Percentiles rank a stretch among this genome's conserved stretches.
phyloP scores from a whole-genome alignment of 2,329 filamentous ascomycete species.

The Chaetomium globosum region DNA sequence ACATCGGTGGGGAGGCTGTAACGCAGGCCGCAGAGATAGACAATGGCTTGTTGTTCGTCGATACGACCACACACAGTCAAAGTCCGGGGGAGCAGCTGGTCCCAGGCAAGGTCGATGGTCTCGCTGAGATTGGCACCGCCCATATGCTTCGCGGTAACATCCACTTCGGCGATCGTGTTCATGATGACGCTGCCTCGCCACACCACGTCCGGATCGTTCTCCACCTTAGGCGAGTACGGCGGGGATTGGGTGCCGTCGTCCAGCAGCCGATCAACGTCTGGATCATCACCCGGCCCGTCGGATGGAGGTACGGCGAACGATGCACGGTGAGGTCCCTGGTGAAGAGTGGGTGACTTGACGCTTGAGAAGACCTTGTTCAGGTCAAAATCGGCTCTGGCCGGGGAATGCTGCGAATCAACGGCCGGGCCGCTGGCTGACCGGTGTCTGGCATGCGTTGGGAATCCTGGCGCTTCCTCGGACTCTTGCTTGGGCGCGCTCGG shows the following conservation, averaged over 20 bases:
- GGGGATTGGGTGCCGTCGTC: constrained; percentile 79
- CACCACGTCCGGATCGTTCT: constrained; percentile 69
- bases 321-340: constrained; percentile 49
- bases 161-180: constrained; percentile 74
- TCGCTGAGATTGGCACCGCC: constrained; percentile 78
- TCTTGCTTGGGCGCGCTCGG: constrained; percentile 40
- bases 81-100: constrained; percentile 69
- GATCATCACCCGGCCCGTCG: constrained; percentile 70
- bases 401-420: constrained; percentile 57
- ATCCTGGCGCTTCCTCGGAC: constrained; percentile 29
- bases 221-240: constrained; percentile 75
- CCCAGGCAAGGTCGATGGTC: constrained; percentile 62
- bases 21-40: constrained; percentile 85
- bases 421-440: constrained; percentile 41
- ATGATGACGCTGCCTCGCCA: constrained; percentile 79
- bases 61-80: constrained; percentile 79
- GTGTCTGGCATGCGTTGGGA: constrained; percentile 35
- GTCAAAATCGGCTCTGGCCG: constrained; percentile 68
- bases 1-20: constrained; percentile 84
- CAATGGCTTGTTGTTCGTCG: constrained; percentile 77
- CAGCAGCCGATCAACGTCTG: constrained; percentile 87
- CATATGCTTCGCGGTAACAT: constrained; percentile 76
- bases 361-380: constrained; percentile 84
- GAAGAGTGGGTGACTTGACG: constrained; percentile 70
- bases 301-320: constrained; percentile 51